Evolutionary conservation across 129 eudicot genomes (phyloP), one percentile per base, ranked within the genome.

Genomic region (Kitagawia praeruptora): DNA sequence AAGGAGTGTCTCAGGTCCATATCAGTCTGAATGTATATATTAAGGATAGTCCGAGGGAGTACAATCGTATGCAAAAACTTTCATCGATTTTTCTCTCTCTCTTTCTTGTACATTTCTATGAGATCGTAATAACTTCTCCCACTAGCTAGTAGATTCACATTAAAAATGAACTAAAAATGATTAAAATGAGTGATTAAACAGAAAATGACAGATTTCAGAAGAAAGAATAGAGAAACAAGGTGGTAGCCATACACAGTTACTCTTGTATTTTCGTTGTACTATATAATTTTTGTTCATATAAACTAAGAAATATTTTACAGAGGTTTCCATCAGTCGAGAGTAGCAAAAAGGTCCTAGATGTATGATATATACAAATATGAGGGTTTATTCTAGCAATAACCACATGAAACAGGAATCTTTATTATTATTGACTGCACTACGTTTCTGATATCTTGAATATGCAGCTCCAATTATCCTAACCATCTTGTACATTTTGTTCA

Each of bases 401-500:
- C 1, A 6, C 54, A 49, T 49, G 28, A 14, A 45, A 75, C 48
- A 34, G 23, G 41, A 76, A 76, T 28, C 34, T 56, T n/a, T 8
- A 61, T 54, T 14, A 19, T 34, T 31, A 18, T 75, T 6, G 10
- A 76, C 69, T 76, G 23, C 45, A 34, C 31, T n/a, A 25, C 16
- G 74, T 41, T 78, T 63, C 74, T 64, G 11, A 41, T 4, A 38
- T 63, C 61, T 64, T 37, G 37, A 47, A 42, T 56, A 25, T 19
- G 46, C 34, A 39, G 41, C 37, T n/a, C 39, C 47, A 31, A 9
- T 41, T 16, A 34, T n/a, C 47, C 85, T 80, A 88, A 75, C 84
- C 82, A 84, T 82, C 88, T 72, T 83, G 81, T 15, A 89, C 87
- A 4, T 78, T 80, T 56, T 81, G 80, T 53, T 88, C 96, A 72